These are phyloP conservation scores for Phlyctochytrium bullatum DNA, from an alignment of 192 early-diverging fungal species.

Conservation along the genomic window DNA sequence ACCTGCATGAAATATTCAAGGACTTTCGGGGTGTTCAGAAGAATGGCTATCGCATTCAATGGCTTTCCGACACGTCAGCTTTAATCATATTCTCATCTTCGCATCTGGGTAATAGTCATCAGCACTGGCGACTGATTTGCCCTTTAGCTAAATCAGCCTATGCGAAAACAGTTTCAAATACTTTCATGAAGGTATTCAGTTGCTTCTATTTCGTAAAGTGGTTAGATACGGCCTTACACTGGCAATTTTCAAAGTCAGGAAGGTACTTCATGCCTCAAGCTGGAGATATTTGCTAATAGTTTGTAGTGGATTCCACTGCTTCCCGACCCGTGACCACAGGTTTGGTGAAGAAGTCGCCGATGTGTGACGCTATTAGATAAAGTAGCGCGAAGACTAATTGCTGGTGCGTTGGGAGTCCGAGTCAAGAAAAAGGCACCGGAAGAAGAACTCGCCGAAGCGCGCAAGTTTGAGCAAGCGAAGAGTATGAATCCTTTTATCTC, in stretches of 20 bases:
- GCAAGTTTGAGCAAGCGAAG: not conserved
- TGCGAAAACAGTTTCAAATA: not conserved
- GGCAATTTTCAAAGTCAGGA: no score
- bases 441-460: not conserved
- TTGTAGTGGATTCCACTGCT: not conserved
- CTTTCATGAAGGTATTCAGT: not conserved
- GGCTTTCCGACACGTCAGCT: not conserved
- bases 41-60: not conserved
- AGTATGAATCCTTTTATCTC: no score
- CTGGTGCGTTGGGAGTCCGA: conserved; percentile 1
- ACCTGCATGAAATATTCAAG: not conserved
- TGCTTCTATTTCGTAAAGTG: no score
- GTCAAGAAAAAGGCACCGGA: not conserved
- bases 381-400: conserved; percentile 3
- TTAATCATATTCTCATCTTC: not conserved
- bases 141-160: not conserved
- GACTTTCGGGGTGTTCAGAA: not conserved
- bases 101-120: not conserved
- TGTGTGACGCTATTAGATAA: not conserved
- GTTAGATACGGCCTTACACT: no score
- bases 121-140: no score
- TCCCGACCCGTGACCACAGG: not conserved
- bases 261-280: no score
- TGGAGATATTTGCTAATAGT: no score
- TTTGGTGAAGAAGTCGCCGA: no score